Percentiles rank a stretch among this genome's conserved stretches.
These are phyloP conservation scores for Pseudogymnoascus sp. DNA, from an alignment of 2,329 filamentous ascomycete genomes.

Conservation along the genomic window DNA sequence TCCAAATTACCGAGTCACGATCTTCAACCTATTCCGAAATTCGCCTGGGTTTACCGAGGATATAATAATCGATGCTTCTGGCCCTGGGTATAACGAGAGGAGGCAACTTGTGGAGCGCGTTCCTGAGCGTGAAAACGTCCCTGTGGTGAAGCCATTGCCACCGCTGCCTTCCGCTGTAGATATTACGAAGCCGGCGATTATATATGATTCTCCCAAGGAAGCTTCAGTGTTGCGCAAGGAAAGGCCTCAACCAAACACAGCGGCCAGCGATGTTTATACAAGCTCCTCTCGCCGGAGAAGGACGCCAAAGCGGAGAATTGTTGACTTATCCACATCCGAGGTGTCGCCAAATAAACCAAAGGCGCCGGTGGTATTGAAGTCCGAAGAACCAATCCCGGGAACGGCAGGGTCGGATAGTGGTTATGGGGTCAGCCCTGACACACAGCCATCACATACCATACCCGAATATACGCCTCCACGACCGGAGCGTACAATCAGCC, in stretches of 20 bases:
- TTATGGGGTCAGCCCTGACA: conserved; percentile 25
- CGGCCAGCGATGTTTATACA: conserved; percentile 49
- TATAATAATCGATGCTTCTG: conserved; percentile 75
- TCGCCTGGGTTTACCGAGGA: conserved; percentile 88
- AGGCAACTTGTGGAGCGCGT: conserved; percentile 76
- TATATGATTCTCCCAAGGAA: conserved; percentile 39
- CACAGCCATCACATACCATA: conserved; percentile 20
- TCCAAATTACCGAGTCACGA: conserved; percentile 73
- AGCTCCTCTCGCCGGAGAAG: conserved; percentile 50
- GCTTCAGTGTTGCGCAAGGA: conserved; percentile 51
- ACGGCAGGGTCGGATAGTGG: conserved; percentile 19
- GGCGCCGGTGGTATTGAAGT: conserved; percentile 16
- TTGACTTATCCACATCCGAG: conserved; percentile 46
- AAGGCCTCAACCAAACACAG: conserved; percentile 39
- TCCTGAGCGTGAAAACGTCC: conserved; percentile 65
- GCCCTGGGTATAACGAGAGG: conserved; percentile 76
- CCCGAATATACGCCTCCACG: conserved; percentile 24
- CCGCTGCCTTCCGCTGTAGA: conserved; percentile 50
- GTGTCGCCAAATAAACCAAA: conserved; percentile 7
- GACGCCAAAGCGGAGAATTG: conserved; percentile 53
- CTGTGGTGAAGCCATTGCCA: conserved; percentile 63
- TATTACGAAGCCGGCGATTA: conserved; percentile 58
- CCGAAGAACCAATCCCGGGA: conserved; percentile 16
- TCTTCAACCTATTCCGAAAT: conserved; percentile 92
- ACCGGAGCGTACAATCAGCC: conserved; percentile 19